These are phyloP conservation scores for Teratosphaeriaceae sp. DNA, from an alignment of 2,329 filamentous ascomycete species.

Conservation along the genomic window DNA sequence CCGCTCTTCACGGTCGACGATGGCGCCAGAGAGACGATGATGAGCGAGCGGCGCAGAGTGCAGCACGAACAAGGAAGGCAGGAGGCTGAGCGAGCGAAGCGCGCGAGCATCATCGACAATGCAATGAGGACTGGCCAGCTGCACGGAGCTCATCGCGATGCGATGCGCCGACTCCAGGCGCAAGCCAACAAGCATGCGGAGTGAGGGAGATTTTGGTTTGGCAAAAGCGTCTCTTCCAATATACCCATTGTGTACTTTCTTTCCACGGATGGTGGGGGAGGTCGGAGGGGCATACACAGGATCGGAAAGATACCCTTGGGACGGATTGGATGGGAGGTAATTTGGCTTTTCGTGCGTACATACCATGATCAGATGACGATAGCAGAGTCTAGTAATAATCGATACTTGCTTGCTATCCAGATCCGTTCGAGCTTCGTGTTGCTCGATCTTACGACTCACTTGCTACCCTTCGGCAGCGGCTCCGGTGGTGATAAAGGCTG, in stretches of 20 bases:
- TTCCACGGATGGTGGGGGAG: background rate
- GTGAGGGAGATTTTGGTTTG: background rate
- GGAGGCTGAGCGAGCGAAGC: conserved; percentile 50
- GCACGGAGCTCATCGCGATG: conserved; percentile 69
- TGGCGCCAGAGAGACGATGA: conserved; percentile 40
- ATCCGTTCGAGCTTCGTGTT: too few species aligned
- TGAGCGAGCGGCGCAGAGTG: conserved; percentile 58
- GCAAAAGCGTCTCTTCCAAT: background rate
- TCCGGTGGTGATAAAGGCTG: background rate
- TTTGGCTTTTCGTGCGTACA: background rate
- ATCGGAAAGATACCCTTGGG: background rate
- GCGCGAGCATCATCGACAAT: conserved; percentile 61
- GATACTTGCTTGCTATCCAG: background rate
- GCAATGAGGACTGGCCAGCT: conserved; percentile 70
- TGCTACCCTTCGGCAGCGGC: background rate
- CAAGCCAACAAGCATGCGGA: conserved; percentile 34
- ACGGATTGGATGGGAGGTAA: background rate
- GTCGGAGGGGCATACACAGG: background rate
- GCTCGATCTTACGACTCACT: too few species aligned
- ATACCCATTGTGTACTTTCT: background rate
- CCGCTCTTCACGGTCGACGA: conserved; percentile 26
- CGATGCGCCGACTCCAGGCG: conserved; percentile 72
- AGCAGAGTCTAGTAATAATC: background rate
- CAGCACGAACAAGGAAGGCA: conserved; percentile 54
- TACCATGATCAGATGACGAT: background rate